Evolutionary conservation across 108 stramenopile species (phyloP), one percentile per base, ranked within the genome.

Genomic region (Fragilariopsis cylindrus): DNA sequence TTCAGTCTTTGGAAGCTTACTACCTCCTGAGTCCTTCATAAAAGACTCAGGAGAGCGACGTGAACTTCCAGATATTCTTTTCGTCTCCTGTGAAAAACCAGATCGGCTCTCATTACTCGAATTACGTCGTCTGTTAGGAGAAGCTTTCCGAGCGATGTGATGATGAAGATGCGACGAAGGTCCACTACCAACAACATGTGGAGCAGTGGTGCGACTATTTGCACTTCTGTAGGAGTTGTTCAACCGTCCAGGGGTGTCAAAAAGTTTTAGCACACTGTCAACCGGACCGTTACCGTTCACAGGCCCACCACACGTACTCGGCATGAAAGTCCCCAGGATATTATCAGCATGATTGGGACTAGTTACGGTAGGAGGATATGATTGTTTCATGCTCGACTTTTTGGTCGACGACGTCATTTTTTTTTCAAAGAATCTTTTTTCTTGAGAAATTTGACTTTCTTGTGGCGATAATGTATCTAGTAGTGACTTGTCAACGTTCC

Each of bases 401-500:
- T 13, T 40, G 43, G 16, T 18, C 13, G 21, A 21, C 9, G 43
- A 4, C 5, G 6, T 8, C 43, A 2, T 40, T 15, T 0, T 15
- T 13, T 41, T 43, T 8, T 43, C 43, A 45, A 63, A 45, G 39
- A n/a, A n/a, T 9, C 8, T 63, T n/a, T 13, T 9, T 15, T 63
- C 62, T 9, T 42, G 62, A 3, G 62, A 43, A 3, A 41, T 11
- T n/a, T 30, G 16, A 44, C 62, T 63, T 45, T 63, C 62, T 41
- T 42, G 62, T n/a, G 62, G 46, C 1, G 46, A 15, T 7, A n/a
- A 44, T 45, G 16, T 44, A 41, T 63, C 62, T 12, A 63, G 42
- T 7, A 63, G 62, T 4, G 62, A 63, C 9, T 41, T 30, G n/a
- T 63, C 62, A 40, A 43, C 39, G 43, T 44, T 63, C 62, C 42